Percentiles rank a stretch among this genome's conserved stretches.
Evolutionary conservation across 2,329 filamentous ascomycete genomes (phyloP).

Genomic region (Colletotrichum sp.): DNA sequence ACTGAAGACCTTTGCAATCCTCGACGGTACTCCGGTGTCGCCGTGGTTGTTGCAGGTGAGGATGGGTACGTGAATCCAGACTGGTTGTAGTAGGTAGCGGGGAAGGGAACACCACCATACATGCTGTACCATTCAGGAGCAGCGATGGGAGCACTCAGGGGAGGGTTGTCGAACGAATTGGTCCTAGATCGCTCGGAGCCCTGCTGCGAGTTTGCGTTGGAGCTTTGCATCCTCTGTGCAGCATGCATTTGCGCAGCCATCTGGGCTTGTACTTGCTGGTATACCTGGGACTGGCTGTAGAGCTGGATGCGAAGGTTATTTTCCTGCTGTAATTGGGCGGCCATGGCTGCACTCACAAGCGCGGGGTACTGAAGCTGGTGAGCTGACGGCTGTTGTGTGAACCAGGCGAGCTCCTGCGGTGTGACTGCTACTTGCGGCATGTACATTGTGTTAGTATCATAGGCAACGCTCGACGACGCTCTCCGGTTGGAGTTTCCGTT

Average conservation of each 20-base stretch:
- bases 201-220: conserved; percentile 13
- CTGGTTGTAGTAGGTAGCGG: conserved; percentile 50
- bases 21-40: conserved; percentile 57
- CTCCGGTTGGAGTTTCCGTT: conserved; percentile 53
- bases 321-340: conserved; percentile 24
- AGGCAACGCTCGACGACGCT: conserved; percentile 57
- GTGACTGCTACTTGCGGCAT: conserved; percentile 46
- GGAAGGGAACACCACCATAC: conserved; percentile 41
- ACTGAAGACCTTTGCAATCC: conserved; percentile 59
- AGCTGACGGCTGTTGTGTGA: conserved; percentile 43
- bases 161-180: conserved; percentile 67
- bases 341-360: conserved; percentile 21
- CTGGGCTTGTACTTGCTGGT: conserved; percentile 21
- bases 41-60: conserved; percentile 53
- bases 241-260: conserved; percentile 22
- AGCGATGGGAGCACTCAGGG: conserved; percentile 58
- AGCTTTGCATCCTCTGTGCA: conserved; percentile 17
- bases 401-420: conserved; percentile 55
- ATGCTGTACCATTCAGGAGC: conserved; percentile 62
- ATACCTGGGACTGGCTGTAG: conserved; percentile 23
- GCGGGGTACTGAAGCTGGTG: conserved; percentile 44
- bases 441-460: conserved; percentile 53
- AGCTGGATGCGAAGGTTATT: conserved; percentile 19
- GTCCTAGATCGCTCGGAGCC: conserved; percentile 61
- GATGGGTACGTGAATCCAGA: conserved; percentile 60